These are phyloP conservation scores for Backusella psychrophila DNA, from an alignment of 192 early-diverging fungal genomes.

Conservation along the genomic window DNA sequence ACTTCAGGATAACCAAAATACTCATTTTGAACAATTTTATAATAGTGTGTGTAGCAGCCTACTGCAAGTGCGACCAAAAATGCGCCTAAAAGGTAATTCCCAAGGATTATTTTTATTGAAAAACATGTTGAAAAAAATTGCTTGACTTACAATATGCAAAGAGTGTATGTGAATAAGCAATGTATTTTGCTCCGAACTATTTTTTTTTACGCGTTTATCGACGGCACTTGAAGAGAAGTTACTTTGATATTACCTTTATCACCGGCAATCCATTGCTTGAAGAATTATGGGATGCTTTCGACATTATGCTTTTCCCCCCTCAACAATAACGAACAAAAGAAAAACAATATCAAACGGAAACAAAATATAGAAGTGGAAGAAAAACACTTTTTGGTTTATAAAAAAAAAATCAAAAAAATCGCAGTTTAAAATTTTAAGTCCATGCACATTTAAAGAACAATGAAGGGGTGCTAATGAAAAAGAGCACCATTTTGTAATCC, in stretches of 20 bases:
- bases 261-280: background rate
- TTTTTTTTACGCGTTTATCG: background rate
- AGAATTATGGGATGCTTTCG: background rate
- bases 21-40: slow-evolving; percentile 79
- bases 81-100: slow-evolving; percentile 41
- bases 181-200: slow-evolving; percentile 19
- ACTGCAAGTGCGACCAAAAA: slow-evolving; percentile 65
- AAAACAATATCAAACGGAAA: background rate
- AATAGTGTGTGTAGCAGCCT: slow-evolving; percentile 74
- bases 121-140: background rate
- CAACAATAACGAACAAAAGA: background rate
- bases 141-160: slow-evolving; percentile 24
- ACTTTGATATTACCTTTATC: background rate
- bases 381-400: background rate
- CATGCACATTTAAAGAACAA: background rate
- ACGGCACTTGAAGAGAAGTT: background rate
- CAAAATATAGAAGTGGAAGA: background rate
- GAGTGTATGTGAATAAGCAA: slow-evolving; percentile 21
- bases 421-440: too few relatives aligned
- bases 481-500: background rate
- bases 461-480: background rate
- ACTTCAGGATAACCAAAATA: slow-evolving; percentile 75
- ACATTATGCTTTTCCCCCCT: background rate
- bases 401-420: background rate
- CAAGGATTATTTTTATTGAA: background rate